A percentile compares a stretch with the other conserved stretches of the same genome.
Evolutionary conservation across 78 protist genomes (phyloP).

Genomic region (Dictyostelium intermedium): DNA sequence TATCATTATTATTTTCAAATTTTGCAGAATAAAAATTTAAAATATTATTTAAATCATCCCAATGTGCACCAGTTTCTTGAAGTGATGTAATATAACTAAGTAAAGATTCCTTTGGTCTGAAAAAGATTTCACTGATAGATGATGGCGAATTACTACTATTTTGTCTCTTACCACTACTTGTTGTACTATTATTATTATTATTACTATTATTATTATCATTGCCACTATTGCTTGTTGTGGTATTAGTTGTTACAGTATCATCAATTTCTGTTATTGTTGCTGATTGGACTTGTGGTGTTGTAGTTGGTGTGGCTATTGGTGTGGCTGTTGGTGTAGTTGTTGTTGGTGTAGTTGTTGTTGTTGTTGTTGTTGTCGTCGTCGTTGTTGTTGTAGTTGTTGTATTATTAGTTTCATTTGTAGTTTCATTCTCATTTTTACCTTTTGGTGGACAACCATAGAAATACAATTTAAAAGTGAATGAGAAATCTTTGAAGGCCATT

Average conservation of each 20-base stretch:
- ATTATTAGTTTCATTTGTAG: not conserved
- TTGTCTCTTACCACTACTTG: not conserved
- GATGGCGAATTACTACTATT: not conserved
- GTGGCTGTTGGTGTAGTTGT: not conserved
- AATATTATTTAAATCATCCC: conserved; percentile 46
- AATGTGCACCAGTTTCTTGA: conserved; percentile 69
- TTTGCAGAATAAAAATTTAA: not conserved
- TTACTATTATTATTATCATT: too few relatives aligned
- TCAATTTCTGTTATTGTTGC: not conserved
- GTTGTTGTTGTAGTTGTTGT: too few relatives aligned
- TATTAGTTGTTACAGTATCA: not conserved
- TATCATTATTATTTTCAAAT: conserved; percentile 30
- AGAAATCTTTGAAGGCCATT: conserved; percentile 38
- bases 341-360: not conserved
- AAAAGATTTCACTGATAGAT: not conserved
- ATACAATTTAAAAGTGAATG: conserved; percentile 33
- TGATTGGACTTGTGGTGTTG: too few relatives aligned
- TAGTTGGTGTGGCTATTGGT: not conserved
- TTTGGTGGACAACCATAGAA: conserved; percentile 78
- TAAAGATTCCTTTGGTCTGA: conserved; percentile 53
- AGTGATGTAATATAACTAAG: conserved; percentile 42
- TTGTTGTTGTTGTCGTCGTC: too few relatives aligned
- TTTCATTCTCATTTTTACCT: not conserved
- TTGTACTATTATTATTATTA: too few relatives aligned
- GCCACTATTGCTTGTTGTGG: not conserved